Evolutionary conservation across 1,284 basidiomycete species (phyloP).

Genomic region (Papiliotrema terrestris): DNA sequence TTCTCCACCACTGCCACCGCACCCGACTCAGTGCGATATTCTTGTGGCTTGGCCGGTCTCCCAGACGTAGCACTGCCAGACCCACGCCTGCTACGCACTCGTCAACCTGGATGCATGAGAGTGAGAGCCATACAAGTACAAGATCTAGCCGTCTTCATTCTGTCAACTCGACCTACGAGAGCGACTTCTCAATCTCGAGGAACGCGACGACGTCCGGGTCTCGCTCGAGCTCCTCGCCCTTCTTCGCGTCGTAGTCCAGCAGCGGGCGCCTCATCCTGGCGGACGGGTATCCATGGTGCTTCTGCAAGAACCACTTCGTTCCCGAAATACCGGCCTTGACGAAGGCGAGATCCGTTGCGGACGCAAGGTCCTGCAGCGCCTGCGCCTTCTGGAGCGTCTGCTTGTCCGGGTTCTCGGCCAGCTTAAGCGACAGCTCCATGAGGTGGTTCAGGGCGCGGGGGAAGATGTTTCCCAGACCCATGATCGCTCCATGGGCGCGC

Average conservation of each 20-base stretch:
- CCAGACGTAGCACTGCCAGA: too few species aligned
- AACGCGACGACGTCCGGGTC: constrained; percentile 66
- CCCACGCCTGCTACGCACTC: too few species aligned
- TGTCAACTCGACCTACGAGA: constrained; percentile 26
- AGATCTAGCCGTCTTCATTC: background rate
- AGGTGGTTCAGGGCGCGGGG: constrained; percentile 63
- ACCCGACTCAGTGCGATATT: too few species aligned
- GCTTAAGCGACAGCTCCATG: constrained; percentile 57
- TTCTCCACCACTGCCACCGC: too few species aligned
- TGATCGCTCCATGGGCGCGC: constrained; percentile 70
- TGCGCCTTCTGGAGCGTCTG: constrained; percentile 67
- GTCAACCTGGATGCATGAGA: too few species aligned
- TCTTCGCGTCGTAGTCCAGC: constrained; percentile 59
- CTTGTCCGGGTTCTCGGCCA: constrained; percentile 54
- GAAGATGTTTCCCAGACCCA: constrained; percentile 72
- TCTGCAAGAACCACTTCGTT: constrained; percentile 73
- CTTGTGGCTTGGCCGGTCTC: too few species aligned
- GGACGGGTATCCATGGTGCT: constrained; percentile 59
- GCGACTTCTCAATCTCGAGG: constrained; percentile 62
- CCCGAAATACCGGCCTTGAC: constrained; percentile 74
- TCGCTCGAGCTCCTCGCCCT: constrained; percentile 61
- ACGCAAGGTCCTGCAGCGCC: constrained; percentile 70
- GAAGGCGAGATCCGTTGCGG: constrained; percentile 74
- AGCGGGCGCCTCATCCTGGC: constrained; percentile 72
- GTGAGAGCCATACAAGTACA: background rate